Conservation (phyloP, 768 basidiomycete genomes). For the Mrakia gelida region DNA sequence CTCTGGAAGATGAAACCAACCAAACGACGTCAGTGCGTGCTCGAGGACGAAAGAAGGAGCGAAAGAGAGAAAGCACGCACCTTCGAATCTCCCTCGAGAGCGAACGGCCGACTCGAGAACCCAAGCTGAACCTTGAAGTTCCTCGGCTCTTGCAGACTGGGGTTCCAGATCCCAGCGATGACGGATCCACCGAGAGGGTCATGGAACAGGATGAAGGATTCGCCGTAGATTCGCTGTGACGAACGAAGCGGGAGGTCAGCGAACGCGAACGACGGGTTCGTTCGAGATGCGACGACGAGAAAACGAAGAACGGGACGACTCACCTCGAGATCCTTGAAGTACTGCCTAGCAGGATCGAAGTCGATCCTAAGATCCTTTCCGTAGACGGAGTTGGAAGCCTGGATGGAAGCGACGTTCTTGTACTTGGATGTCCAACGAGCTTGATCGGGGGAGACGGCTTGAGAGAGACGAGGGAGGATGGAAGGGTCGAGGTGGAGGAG, state of each 20-base stretch:
- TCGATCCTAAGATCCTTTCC: constrained; percentile 52
- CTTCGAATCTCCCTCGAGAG: constrained; percentile 42
- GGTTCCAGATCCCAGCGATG: constrained; percentile 85
- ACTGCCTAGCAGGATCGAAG: constrained; percentile 69
- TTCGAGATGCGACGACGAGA: constrained; percentile 11
- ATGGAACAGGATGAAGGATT: constrained; percentile 76
- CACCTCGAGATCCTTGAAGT: constrained; percentile 71
- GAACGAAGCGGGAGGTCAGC: too few species aligned
- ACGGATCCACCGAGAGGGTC: constrained; percentile 73
- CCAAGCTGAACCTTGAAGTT: constrained; percentile 77
- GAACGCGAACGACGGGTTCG: constrained; percentile 13
- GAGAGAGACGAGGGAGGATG: constrained; percentile 65
- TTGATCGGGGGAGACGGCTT: constrained; percentile 59
- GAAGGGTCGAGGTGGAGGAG: constrained; percentile 66
- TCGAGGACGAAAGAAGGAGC: constrained; percentile 6
- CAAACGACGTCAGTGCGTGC: not conserved
- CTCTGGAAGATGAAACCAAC: constrained; percentile 49
- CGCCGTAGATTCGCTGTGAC: constrained; percentile 63
- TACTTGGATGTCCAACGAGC: constrained; percentile 50
- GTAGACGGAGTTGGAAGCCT: constrained; percentile 41
- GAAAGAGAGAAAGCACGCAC: constrained; percentile 16
- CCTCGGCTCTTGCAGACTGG: constrained; percentile 47
- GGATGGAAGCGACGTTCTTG: constrained; percentile 51
- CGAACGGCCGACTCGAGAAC: constrained; percentile 64
- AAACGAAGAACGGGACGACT: constrained; percentile 33